Evolutionary conservation across 495 filamentous ascomycete genomes (phyloP).

Genomic region (Astrothelium subdiscretum): DNA sequence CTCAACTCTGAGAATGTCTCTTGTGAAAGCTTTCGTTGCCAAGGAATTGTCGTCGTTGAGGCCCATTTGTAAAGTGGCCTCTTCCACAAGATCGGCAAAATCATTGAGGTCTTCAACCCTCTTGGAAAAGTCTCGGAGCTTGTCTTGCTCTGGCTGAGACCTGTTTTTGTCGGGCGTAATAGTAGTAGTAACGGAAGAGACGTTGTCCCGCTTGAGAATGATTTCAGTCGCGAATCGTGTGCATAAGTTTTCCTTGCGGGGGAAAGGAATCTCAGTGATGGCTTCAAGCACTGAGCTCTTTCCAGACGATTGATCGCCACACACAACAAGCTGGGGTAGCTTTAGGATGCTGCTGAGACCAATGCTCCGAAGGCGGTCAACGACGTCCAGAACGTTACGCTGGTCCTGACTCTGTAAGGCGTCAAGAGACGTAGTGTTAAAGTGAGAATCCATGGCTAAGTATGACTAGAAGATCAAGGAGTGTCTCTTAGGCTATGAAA

Average conservation of each 20-base stretch:
- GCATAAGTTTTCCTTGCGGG: slow-evolving; percentile 50
- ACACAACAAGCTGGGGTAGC: slow-evolving; percentile 63
- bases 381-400: slow-evolving; percentile 38
- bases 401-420: slow-evolving; percentile 21
- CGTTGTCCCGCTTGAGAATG: slow-evolving; percentile 31
- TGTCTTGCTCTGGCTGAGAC: slow-evolving; percentile 15
- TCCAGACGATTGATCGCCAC: slow-evolving; percentile 58
- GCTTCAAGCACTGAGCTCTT: slow-evolving; percentile 69
- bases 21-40: slow-evolving; percentile 33
- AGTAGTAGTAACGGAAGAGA: slow-evolving; percentile 14
- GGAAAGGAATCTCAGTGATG: slow-evolving; percentile 58
- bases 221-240: slow-evolving; percentile 61
- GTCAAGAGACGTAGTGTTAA: slow-evolving; percentile 19
- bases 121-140: slow-evolving; percentile 20
- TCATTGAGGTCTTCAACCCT: slow-evolving; percentile 23
- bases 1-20: slow-evolving; percentile 53
- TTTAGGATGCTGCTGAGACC: slow-evolving; percentile 45
- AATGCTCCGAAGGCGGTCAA: slow-evolving; percentile 44
- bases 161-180: slow-evolving; percentile 26
- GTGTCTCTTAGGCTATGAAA: too few species aligned
- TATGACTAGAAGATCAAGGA: too few species aligned
- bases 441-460: not conserved
- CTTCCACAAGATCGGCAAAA: slow-evolving; percentile 23
- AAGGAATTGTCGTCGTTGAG: slow-evolving; percentile 5
- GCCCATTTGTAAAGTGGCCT: slow-evolving; percentile 24